phyloP scores from a whole-genome alignment of 129 eudicot species.

The Ambrosia artemisiifolia region DNA sequence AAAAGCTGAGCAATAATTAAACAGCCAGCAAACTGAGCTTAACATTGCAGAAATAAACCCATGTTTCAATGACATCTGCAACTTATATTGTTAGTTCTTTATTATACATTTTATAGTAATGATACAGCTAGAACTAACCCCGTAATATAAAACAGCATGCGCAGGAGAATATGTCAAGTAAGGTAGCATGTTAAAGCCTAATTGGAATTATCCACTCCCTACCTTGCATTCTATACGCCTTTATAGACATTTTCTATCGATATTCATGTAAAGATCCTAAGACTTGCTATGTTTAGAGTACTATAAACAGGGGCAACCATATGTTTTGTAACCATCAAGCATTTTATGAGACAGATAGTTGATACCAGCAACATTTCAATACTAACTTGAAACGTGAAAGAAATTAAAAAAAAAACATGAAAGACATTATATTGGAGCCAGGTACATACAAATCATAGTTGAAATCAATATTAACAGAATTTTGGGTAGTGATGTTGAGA shows the following conservation, averaged over 20 bases:
- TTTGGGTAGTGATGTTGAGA: neutral
- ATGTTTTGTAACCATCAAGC: neutral
- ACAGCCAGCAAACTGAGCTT: slow-evolving; percentile 4
- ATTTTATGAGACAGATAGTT: neutral
- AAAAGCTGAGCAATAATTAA: slow-evolving; percentile 4
- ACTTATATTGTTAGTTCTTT: neutral
- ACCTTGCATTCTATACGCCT: neutral
- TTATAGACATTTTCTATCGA: neutral
- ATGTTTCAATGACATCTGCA: neutral
- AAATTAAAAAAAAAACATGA: no score
- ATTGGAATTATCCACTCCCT: neutral
- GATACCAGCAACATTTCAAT: neutral
- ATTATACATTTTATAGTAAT: neutral
- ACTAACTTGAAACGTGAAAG: no score
- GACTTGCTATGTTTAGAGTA: slow-evolving; percentile 2
- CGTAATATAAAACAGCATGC: slow-evolving; percentile 5
- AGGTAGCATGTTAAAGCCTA: neutral
- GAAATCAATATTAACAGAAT: neutral
- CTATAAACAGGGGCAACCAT: neutral
- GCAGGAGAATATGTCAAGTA: neutral
- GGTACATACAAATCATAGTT: no score
- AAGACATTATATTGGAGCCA: no score
- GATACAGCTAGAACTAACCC: slow-evolving; percentile 19
- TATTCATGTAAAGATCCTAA: neutral
- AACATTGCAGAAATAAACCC: neutral